Evolutionary conservation across 169 alveolate genomes (phyloP), one percentile per base, ranked within the genome.

Genomic region (Toxoplasma gondii): DNA sequence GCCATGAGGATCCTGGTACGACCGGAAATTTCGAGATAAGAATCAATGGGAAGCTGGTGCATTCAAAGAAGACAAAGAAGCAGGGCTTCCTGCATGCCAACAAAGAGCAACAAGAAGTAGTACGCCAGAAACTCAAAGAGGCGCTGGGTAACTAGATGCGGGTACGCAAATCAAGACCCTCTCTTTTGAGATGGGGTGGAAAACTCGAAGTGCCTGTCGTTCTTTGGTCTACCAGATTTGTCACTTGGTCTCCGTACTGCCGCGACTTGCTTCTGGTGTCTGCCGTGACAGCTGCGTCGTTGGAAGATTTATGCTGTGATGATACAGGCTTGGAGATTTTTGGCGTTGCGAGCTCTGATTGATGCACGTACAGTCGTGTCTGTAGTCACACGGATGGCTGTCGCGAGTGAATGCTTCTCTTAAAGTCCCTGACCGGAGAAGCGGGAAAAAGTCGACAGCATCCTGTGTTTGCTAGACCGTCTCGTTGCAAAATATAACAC

Each of bases 1-100:
- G 94, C 88, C 88, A 74, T 39, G 94, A 74, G 83, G 94, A 91
- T n/a, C 94, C 92, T 39, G 94, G 88, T 31, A 80, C 94, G 34
- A 91, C 94, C 31, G 94, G 90, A n/a, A 91, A 91, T 44, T 91
- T 91, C 29, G 94, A 91, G 74, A 91, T 91, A 39, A 17, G 80
- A 36, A 36, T 91, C n/a, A 31, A 91, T 45, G 88, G 92, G 69
- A 74, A 80, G 38, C 54, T 91, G 49, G 83, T 91, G 34, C 94
- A 91, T 38, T 91, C 94, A 31, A 81, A 58, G 53, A 74, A 69
- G 78, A 91, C 94, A 92, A 91, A 41, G 67, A 80, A 78, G 29
- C 94, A 91, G 19, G 91, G 91, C 34, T 91, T 91, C 70, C 92
- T 91, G 53, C 92, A 67, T 38, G 39, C 38, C 70, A 81, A 91